Conservation (phyloP, 768 basidiomycete genomes). For the Postia placenta region DNA sequence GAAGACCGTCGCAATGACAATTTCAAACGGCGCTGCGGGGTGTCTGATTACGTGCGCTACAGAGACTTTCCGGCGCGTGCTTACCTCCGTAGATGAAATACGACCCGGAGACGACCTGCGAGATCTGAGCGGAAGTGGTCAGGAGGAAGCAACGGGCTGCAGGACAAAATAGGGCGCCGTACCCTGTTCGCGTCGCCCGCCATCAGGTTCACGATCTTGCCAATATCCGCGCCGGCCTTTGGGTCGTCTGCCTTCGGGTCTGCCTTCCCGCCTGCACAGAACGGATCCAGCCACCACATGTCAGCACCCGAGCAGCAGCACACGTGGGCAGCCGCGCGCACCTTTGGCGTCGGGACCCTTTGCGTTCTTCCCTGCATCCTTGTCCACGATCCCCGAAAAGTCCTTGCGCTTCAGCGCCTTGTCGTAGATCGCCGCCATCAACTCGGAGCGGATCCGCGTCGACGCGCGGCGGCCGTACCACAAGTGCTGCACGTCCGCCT, state of each 20-base stretch:
- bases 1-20: constrained; percentile 65
- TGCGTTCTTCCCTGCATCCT: constrained; percentile 34
- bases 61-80: constrained; percentile 32
- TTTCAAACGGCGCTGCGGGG: constrained; percentile 58
- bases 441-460: constrained; percentile 67
- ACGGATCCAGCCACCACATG: background rate
- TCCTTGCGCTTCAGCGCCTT: constrained; percentile 83
- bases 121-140: constrained; percentile 21
- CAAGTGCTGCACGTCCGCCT: constrained; percentile 69
- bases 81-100: constrained; percentile 58
- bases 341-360: constrained; percentile 14
- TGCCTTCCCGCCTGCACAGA: constrained; percentile 14
- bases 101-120: constrained; percentile 45
- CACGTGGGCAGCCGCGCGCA: too few species aligned
- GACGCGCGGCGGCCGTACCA: constrained; percentile 77
- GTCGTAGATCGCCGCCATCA: constrained; percentile 85
- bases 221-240: constrained; percentile 76
- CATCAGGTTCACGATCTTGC: constrained; percentile 90
- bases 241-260: constrained; percentile 40
- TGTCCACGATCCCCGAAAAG: constrained; percentile 68
- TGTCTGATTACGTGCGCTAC: constrained; percentile 2
- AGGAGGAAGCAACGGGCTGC: background rate
- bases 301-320: too few species aligned
- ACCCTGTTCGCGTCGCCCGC: constrained; percentile 61
- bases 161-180: constrained; percentile 21